These are phyloP conservation scores for Salix suchowensis DNA, from an alignment of 345 rosid species.

Conservation along the genomic window DNA sequence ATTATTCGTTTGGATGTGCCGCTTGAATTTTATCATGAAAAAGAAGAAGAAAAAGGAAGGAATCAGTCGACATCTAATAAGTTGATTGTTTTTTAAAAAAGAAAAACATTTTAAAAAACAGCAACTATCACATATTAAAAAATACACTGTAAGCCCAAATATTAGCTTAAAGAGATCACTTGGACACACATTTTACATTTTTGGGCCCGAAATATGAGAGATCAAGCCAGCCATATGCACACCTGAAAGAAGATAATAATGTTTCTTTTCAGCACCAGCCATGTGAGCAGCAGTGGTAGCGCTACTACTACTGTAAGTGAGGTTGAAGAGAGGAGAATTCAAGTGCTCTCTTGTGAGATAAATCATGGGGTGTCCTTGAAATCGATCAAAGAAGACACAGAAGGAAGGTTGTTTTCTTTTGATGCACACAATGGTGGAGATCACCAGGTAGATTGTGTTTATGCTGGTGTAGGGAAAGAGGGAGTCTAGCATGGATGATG, in stretches of 20 bases:
- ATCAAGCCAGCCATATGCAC: not conserved
- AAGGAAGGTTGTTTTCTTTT: constrained; percentile 31
- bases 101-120: not conserved
- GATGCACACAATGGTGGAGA: constrained; percentile 15
- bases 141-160: no score
- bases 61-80: not conserved
- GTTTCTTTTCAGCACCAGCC: not conserved
- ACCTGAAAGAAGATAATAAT: not conserved
- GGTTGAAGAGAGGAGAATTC: constrained; percentile 33
- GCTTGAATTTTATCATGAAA: not conserved
- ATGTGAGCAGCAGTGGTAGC: not conserved
- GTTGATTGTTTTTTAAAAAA: no score
- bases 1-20: not conserved
- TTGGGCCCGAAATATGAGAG: no score
- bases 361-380: constrained; percentile 1
- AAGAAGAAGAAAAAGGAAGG: no score
- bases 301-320: not conserved
- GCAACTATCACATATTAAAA: no score
- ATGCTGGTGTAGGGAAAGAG: constrained; percentile 73
- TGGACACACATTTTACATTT: no score
- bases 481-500: constrained; percentile 61
- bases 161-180: no score
- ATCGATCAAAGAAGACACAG: constrained; percentile 29
- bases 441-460: constrained; percentile 38
- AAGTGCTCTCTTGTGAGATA: constrained; percentile 31